These are phyloP conservation scores for Oxyria digyna DNA, from an alignment of 148 eudicot species.

Conservation along the genomic window DNA sequence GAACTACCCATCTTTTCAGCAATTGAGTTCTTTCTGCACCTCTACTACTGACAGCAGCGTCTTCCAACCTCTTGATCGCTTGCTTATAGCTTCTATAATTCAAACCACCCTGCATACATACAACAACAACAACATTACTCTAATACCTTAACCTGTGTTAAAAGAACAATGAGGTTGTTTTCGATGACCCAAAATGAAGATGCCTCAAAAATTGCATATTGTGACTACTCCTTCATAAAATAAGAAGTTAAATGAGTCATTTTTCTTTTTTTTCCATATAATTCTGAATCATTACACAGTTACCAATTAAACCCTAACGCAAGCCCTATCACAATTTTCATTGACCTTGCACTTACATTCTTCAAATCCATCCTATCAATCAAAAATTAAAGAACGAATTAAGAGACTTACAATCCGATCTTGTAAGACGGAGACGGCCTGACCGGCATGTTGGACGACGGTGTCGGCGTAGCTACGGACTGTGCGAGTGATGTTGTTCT, in stretches of 20 bases:
- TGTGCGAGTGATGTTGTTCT: conserved; percentile 70
- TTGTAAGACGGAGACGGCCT: conserved; percentile 80
- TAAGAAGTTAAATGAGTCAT: too few species aligned
- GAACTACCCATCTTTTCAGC: conserved; percentile 67
- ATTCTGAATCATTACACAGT: too few species aligned
- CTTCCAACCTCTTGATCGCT: conserved; percentile 88
- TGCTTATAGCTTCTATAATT: conserved; percentile 68
- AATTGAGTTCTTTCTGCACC: conserved; percentile 77
- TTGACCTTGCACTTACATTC: not conserved
- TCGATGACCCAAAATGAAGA: too few species aligned
- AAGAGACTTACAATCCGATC: conserved; percentile 49
- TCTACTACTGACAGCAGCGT: conserved; percentile 70
- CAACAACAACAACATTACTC: too few species aligned
- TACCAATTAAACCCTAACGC: not conserved
- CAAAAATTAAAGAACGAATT: conserved; percentile 1
- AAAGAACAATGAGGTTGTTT: too few species aligned
- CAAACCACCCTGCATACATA: conserved; percentile 43
- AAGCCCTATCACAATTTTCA: not conserved
- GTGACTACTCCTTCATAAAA: too few species aligned
- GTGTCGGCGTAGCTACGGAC: conserved; percentile 77
- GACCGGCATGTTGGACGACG: conserved; percentile 88
- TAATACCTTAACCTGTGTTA: too few species aligned
- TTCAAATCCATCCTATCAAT: not conserved
- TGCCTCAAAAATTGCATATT: too few species aligned
- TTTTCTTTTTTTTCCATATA: too few species aligned